These are phyloP conservation scores for Starmerella tilneyi DNA, from an alignment of 805 yeast genomes.

Conservation along the genomic window DNA sequence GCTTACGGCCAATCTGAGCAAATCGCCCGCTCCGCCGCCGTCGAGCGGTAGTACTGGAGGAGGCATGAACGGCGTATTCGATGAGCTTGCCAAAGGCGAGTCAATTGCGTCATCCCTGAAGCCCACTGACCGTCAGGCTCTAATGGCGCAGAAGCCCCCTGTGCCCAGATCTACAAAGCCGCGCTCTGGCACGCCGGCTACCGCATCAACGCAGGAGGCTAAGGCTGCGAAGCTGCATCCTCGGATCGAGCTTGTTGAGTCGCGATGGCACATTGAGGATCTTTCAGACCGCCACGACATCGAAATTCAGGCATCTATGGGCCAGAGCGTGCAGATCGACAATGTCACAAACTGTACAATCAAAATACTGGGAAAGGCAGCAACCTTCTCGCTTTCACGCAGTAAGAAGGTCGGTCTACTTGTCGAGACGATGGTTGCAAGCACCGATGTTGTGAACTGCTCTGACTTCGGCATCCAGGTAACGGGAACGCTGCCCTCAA, in stretches of 20 bases:
- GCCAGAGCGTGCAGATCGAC: conserved; percentile 83
- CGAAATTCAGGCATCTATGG: conserved; percentile 68
- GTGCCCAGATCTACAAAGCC: conserved; percentile 42
- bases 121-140: conserved; percentile 92
- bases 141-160: conserved; percentile 65
- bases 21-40: conserved; percentile 25
- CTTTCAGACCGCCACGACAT: conserved; percentile 53
- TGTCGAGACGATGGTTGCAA: conserved; percentile 74
- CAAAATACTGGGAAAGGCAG: conserved; percentile 82
- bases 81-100: conserved; percentile 81
- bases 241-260: conserved; percentile 64
- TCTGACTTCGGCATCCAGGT: conserved; percentile 75
- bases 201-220: conserved; percentile 24
- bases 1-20: conserved; percentile 32
- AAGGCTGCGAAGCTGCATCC: conserved; percentile 41
- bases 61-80: conserved; percentile 82
- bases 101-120: conserved; percentile 72
- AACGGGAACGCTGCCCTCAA: conserved; percentile 68
- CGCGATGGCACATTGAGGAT: conserved; percentile 83
- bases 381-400: conserved; percentile 70
- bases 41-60: conserved; percentile 25
- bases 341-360: conserved; percentile 63
- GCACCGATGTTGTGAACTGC: conserved; percentile 78
- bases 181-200: conserved; percentile 30
- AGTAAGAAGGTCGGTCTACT: conserved; percentile 66